Evolutionary conservation across 1,284 basidiomycete species (phyloP).

Genomic region (Schizophyllum commune): DNA sequence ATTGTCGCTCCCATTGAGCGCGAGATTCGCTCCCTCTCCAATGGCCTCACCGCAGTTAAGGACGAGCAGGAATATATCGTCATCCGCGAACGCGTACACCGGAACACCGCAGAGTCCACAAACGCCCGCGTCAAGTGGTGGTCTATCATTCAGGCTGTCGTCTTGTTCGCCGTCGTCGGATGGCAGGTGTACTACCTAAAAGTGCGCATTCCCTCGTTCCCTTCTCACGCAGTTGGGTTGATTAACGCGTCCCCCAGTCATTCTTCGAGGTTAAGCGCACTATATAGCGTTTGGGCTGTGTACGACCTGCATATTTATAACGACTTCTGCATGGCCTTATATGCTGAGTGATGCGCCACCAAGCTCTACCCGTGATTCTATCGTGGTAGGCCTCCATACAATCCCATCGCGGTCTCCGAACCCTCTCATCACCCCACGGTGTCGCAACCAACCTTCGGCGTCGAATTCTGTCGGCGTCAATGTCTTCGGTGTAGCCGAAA

Average conservation of each 20-base stretch:
- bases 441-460: no score
- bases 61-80: constrained; percentile 99
- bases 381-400: neutral
- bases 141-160: constrained; percentile 86
- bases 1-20: constrained; percentile 91
- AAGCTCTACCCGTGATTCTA: neutral
- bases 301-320: neutral
- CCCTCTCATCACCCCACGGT: no score
- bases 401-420: neutral
- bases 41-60: constrained; percentile 84
- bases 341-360: neutral
- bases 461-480: neutral
- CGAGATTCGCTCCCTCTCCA: constrained; percentile 87
- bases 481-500: constrained; percentile 27
- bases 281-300: constrained; percentile 40
- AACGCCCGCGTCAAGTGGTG: constrained; percentile 99
- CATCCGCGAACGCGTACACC: constrained; percentile 86
- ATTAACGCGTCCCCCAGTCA: constrained; percentile 35
- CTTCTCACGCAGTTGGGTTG: neutral
- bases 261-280: constrained; percentile 95
- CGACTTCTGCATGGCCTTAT: neutral
- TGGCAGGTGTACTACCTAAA: constrained; percentile 99
- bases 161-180: constrained; percentile 85
- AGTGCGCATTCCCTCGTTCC: constrained; percentile 36
- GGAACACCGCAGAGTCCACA: constrained; percentile 92